A percentile compares a stretch with the other conserved stretches of the same genome.
Conservation (phyloP, 495 filamentous ascomycete genomes). For the Tuber calosporum region DNA sequence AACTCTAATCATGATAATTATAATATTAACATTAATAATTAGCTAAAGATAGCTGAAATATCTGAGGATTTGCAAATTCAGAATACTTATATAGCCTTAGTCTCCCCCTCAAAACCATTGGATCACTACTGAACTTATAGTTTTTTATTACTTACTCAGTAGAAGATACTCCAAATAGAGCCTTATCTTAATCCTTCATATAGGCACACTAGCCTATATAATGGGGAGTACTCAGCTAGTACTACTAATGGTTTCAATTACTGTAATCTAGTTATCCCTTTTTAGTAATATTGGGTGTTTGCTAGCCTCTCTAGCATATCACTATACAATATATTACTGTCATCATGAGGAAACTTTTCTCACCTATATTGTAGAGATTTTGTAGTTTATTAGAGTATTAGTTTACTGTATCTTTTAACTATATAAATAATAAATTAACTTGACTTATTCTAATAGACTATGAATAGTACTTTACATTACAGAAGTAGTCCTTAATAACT, state of each 20-base stretch:
- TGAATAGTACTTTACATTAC: slow-evolving; percentile 1
- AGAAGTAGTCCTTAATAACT: slow-evolving; percentile 15
- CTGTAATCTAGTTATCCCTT: neutral
- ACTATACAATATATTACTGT: neutral
- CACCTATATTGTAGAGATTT: slow-evolving; percentile 14
- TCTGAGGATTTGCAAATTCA: too few species aligned
- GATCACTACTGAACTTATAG: slow-evolving; percentile 12
- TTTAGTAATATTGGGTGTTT: slow-evolving; percentile 6
- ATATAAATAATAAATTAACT: slow-evolving; percentile 2
- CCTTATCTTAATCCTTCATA: neutral
- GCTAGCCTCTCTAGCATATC: neutral
- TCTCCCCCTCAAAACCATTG: slow-evolving; percentile 6
- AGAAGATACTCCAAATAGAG: slow-evolving; percentile 8
- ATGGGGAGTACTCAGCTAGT: neutral
- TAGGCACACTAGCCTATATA: slow-evolving; percentile 1
- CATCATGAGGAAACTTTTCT: slow-evolving; percentile 7
- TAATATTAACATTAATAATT: neutral
- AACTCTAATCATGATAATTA: neutral
- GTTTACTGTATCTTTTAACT: slow-evolving; percentile 9
- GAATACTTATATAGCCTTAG: neutral
- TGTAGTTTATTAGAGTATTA: slow-evolving; percentile 2
- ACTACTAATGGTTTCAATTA: slow-evolving; percentile 8
- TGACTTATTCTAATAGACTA: neutral
- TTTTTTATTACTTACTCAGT: slow-evolving; percentile 11
- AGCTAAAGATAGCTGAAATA: neutral